Percentiles rank a stretch among this genome's conserved stretches.
Conservation (phyloP, 805 yeast genomes). For the Hanseniaspora nectarophila region DNA sequence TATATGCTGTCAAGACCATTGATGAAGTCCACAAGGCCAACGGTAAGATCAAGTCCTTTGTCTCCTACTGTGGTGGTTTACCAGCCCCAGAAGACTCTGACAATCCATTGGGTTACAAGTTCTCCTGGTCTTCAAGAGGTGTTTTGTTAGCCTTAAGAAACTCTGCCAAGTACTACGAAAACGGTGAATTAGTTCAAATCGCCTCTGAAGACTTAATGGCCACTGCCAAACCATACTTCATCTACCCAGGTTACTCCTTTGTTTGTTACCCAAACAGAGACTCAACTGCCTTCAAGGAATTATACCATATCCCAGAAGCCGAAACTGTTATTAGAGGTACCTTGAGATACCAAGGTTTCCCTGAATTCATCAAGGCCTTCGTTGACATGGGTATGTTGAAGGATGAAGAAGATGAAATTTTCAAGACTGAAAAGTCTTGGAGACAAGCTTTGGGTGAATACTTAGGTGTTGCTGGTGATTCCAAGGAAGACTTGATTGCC, state of each 20-base stretch:
- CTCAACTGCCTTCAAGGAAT: constrained; percentile 83
- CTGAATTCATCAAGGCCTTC: constrained; percentile 88
- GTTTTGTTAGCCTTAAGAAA: constrained; percentile 91
- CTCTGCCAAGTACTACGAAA: constrained; percentile 76
- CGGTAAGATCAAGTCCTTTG: constrained; percentile 87
- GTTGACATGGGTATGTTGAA: constrained; percentile 88
- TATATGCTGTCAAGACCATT: constrained; percentile 95
- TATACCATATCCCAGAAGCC: constrained; percentile 92
- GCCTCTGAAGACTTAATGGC: constrained; percentile 88
- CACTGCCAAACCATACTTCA: constrained; percentile 85
- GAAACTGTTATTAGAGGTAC: constrained; percentile 95
- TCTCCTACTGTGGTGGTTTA: constrained; percentile 96
- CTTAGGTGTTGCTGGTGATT: constrained; percentile 58
- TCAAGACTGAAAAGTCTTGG: constrained; percentile 59
- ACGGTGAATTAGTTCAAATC: constrained; percentile 70
- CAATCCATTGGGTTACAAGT: constrained; percentile 96
- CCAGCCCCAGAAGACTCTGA: constrained; percentile 97
- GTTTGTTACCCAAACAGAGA: constrained; percentile 98
- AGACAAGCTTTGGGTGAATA: constrained; percentile 70
- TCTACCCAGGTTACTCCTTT: constrained; percentile 89
- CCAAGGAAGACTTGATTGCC: constrained; percentile 61
- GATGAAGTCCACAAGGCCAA: constrained; percentile 86
- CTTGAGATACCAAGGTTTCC: constrained; percentile 95
- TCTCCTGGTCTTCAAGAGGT: constrained; percentile 98
- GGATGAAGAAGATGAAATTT: constrained; percentile 55